phyloP scores from a whole-genome alignment of 2,329 filamentous ascomycete genomes.

The Sporothrix curviconia region DNA sequence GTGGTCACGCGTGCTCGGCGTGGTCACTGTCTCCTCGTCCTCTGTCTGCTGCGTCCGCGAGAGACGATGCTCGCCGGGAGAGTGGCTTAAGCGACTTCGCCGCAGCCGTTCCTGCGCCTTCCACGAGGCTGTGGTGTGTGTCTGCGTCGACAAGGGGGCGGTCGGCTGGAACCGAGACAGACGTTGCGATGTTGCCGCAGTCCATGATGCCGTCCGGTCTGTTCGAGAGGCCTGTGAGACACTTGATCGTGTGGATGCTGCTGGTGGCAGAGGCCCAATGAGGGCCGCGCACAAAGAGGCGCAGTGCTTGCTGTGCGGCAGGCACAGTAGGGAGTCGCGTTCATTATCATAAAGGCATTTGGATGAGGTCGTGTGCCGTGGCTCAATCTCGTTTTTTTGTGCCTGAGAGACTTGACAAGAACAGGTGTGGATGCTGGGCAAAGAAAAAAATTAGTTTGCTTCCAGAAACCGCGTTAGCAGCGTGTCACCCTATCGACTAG shows the following conservation, averaged over 20 bases:
- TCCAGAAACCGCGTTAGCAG: background rate
- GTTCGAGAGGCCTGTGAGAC: background rate
- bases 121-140: no score
- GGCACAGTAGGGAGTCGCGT: constrained; percentile 5
- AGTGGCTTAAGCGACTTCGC: no score
- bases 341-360: constrained; percentile 6
- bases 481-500: background rate
- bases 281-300: constrained; percentile 19
- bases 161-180: background rate
- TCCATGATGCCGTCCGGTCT: background rate
- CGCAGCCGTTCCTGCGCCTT: no score
- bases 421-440: no score
- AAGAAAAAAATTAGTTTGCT: constrained; percentile 1
- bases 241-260: background rate
- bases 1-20: no score
- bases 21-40: no score
- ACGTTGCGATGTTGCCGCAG: background rate
- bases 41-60: no score
- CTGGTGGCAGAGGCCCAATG: background rate
- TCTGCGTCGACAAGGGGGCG: no score
- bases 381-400: background rate
- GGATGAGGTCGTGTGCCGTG: background rate
- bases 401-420: background rate
- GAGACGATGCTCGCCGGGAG: no score
- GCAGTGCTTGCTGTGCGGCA: constrained; percentile 17